Conservation (phyloP, 1,284 basidiomycete species). For the Kalmanozyma brasiliensis region DNA sequence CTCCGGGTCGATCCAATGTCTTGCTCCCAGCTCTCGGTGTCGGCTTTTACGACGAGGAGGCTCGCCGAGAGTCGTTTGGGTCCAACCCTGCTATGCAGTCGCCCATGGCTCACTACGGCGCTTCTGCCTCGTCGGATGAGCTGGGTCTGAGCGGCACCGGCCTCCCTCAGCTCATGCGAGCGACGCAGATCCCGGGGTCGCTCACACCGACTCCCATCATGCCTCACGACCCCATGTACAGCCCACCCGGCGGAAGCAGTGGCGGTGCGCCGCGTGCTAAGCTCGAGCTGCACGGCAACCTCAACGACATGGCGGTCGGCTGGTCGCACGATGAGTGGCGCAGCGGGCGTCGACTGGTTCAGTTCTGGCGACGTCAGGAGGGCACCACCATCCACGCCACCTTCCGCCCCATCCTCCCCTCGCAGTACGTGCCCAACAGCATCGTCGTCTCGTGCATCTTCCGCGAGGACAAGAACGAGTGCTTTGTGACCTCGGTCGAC, state of each 20-base stretch:
- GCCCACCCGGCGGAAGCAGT: constrained; percentile 33
- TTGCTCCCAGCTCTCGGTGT: constrained; percentile 34
- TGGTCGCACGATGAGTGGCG: constrained; percentile 72
- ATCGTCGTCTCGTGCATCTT: constrained; percentile 85
- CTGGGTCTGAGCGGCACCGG: constrained; percentile 24
- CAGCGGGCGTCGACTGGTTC: constrained; percentile 70
- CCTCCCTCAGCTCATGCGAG: constrained; percentile 49
- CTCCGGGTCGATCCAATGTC: constrained; percentile 33
- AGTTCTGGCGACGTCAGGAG: constrained; percentile 72
- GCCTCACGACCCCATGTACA: constrained; percentile 43
- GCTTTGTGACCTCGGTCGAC: constrained; percentile 91
- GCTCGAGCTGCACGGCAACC: constrained; percentile 69
- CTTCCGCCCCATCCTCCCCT: constrained; percentile 69
- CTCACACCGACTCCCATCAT: constrained; percentile 23
- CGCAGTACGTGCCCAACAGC: constrained; percentile 69
- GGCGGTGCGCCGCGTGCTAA: constrained; percentile 51
- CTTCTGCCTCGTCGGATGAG: constrained; percentile 37
- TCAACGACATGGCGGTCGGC: constrained; percentile 71
- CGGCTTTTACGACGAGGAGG: constrained; percentile 34
- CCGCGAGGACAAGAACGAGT: constrained; percentile 79
- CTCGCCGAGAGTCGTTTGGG: constrained; percentile 33
- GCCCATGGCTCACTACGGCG: constrained; percentile 27
- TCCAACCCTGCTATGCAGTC: constrained; percentile 36
- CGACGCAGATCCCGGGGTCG: constrained; percentile 40
- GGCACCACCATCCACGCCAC: constrained; percentile 71